A percentile compares a stretch with the other conserved stretches of the same genome.
These are phyloP conservation scores for Picea abies DNA, from an alignment of 83 land plant genomes.

Conservation along the genomic window DNA sequence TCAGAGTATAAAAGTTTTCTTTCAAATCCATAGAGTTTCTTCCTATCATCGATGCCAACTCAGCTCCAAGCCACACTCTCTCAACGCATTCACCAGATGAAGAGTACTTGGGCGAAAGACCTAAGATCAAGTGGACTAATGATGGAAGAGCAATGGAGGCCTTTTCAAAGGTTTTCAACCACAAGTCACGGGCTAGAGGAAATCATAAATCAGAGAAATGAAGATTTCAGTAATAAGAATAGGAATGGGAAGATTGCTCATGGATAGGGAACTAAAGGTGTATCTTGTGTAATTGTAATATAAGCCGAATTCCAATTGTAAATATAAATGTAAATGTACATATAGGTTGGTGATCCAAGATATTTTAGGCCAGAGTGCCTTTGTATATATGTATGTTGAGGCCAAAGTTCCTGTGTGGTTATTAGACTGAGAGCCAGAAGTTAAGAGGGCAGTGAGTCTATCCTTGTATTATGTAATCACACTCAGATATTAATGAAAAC, in stretches of 20 bases:
- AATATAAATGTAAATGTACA: no score
- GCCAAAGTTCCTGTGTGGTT: no score
- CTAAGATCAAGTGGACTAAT: slow-evolving; percentile 17
- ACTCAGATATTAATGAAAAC: no score
- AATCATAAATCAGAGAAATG: slow-evolving; percentile 58
- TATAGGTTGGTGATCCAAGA: no score
- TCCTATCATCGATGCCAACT: slow-evolving; percentile 61
- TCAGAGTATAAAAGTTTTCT: slow-evolving; percentile 51
- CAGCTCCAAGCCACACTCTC: slow-evolving; percentile 68
- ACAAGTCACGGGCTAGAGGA: slow-evolving; percentile 57
- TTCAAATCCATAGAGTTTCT: slow-evolving; percentile 45
- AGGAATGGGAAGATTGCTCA: slow-evolving; percentile 22
- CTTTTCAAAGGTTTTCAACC: slow-evolving; percentile 45
- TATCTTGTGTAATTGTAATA: no score
- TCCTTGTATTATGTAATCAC: no score
- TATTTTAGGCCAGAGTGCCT: no score
- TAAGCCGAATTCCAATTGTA: no score
- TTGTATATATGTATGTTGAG: no score
- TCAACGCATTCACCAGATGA: slow-evolving; percentile 84
- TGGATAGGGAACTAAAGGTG: no score
- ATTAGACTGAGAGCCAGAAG: no score
- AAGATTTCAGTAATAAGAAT: slow-evolving; percentile 45
- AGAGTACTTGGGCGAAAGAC: slow-evolving; percentile 68
- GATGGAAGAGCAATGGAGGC: slow-evolving; percentile 22
- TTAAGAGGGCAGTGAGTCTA: no score